Percentiles rank a stretch among this genome's conserved stretches.
Conservation (phyloP, 208 protist species). For the Crithidia sp. region DNA sequence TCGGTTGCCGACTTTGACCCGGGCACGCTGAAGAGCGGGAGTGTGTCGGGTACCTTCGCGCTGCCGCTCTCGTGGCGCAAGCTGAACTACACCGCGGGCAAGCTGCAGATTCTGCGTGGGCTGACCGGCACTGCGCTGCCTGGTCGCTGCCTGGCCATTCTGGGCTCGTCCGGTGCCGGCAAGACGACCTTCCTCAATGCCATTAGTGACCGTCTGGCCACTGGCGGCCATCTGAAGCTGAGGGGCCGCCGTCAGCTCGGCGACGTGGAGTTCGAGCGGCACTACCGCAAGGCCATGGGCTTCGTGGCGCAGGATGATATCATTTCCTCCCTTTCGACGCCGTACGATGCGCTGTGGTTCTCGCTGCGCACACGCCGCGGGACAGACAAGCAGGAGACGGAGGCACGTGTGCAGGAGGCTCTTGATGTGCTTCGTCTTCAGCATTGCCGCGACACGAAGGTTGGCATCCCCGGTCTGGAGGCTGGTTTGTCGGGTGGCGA, state of each 20-base stretch:
- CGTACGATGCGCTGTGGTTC: conserved; percentile 73
- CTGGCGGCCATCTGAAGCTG: conserved; percentile 40
- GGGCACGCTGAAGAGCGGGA: conserved; percentile 36
- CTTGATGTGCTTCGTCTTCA: conserved; percentile 70
- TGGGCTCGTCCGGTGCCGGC: conserved; percentile 85
- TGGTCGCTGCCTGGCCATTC: conserved; percentile 75
- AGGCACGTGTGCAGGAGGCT: conserved; percentile 60
- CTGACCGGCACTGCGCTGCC: conserved; percentile 80
- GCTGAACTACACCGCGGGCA: conserved; percentile 57
- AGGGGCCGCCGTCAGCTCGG: conserved; percentile 66
- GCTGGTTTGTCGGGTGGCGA: conserved; percentile 88
- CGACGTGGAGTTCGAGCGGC: conserved; percentile 59
- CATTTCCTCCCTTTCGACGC: conserved; percentile 65
- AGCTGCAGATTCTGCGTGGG: conserved; percentile 57
- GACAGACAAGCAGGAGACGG: conserved; percentile 40
- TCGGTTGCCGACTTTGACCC: conserved; percentile 60
- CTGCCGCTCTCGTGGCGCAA: conserved; percentile 80
- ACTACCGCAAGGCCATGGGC: conserved; percentile 68
- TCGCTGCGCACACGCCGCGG: conserved; percentile 77
- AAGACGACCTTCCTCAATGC: conserved; percentile 80
- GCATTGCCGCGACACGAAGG: conserved; percentile 67
- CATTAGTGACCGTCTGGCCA: conserved; percentile 68
- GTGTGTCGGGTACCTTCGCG: conserved; percentile 41
- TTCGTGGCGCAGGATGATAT: conserved; percentile 90
- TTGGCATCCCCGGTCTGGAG: conserved; percentile 73